Conservation (phyloP, 2,329 filamentous ascomycete genomes). For the Neopestalotiopsis sp. region DNA sequence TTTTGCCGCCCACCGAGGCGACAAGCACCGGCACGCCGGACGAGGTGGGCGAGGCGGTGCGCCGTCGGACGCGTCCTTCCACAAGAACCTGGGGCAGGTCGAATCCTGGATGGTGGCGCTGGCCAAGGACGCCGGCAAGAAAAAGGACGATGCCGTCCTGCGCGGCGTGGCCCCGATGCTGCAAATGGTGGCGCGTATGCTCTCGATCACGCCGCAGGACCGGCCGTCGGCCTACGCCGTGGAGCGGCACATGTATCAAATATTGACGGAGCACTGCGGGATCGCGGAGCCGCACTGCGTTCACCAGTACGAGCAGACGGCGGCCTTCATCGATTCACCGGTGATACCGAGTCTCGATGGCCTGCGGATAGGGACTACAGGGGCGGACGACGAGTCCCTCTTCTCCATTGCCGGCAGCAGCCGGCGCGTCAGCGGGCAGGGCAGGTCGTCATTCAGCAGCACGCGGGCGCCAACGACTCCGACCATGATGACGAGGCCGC, state of each 20-base stretch:
- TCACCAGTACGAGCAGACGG: slow-evolving; percentile 48
- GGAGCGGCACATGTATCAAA: slow-evolving; percentile 56
- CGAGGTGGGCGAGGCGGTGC: slow-evolving; percentile 64
- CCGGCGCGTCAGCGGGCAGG: not conserved
- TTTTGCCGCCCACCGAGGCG: slow-evolving; percentile 70
- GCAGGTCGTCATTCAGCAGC: not conserved
- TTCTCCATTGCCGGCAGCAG: not conserved
- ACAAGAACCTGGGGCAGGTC: slow-evolving; percentile 72
- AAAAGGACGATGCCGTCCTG: slow-evolving; percentile 55
- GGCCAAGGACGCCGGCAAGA: slow-evolving; percentile 63
- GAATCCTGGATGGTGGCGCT: slow-evolving; percentile 70
- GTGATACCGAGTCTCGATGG: slow-evolving; percentile 37
- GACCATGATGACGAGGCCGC: not conserved
- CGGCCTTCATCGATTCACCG: not conserved
- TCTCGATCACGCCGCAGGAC: slow-evolving; percentile 55
- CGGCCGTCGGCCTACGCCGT: slow-evolving; percentile 60
- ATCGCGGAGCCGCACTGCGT: slow-evolving; percentile 60
- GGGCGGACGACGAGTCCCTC: not conserved
- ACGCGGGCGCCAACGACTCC: not conserved
- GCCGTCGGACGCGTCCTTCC: slow-evolving; percentile 73
- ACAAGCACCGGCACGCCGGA: slow-evolving; percentile 65
- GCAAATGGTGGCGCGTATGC: slow-evolving; percentile 59
- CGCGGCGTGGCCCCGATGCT: slow-evolving; percentile 58
- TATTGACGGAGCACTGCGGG: slow-evolving; percentile 54
- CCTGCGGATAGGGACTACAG: slow-evolving; percentile 34